Conservation (phyloP, 345 rosid genomes). For the Durio zibethinus region DNA sequence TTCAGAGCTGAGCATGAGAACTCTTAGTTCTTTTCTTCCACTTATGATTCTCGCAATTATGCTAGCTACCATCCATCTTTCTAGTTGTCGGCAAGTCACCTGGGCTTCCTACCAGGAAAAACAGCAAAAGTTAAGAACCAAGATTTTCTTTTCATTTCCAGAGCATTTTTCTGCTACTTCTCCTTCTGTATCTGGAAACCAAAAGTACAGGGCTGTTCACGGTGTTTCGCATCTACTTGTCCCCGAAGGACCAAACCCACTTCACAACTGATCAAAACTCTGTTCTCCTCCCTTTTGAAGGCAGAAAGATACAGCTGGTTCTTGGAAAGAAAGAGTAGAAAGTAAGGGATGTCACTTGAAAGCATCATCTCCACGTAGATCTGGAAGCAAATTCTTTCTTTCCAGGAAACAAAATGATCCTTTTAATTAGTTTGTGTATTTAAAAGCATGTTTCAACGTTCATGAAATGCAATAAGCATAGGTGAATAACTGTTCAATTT, state of each 20-base stretch:
- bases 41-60: constrained; percentile 21
- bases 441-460: background rate
- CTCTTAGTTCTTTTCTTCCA: constrained; percentile 10
- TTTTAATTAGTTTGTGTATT: background rate
- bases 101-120: constrained; percentile 8
- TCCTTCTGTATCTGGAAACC: background rate
- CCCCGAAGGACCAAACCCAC: constrained; percentile 60
- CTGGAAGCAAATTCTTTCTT: constrained; percentile 19
- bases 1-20: constrained; percentile 29
- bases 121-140: constrained; percentile 4
- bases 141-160: constrained; percentile 19
- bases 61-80: constrained; percentile 20
- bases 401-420: constrained; percentile 17
- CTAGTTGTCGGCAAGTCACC: constrained; percentile 24
- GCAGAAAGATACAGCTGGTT: constrained; percentile 2
- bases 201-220: constrained; percentile 8
- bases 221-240: constrained; percentile 27
- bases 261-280: constrained; percentile 39
- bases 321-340: background rate
- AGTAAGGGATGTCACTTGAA: background rate
- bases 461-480: constrained; percentile 3
- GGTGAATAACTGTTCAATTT: background rate
- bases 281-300: background rate
- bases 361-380: background rate
- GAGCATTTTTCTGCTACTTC: constrained; percentile 15